Conservation (phyloP, 768 basidiomycete species). For the Hygrocybe punicea region DNA sequence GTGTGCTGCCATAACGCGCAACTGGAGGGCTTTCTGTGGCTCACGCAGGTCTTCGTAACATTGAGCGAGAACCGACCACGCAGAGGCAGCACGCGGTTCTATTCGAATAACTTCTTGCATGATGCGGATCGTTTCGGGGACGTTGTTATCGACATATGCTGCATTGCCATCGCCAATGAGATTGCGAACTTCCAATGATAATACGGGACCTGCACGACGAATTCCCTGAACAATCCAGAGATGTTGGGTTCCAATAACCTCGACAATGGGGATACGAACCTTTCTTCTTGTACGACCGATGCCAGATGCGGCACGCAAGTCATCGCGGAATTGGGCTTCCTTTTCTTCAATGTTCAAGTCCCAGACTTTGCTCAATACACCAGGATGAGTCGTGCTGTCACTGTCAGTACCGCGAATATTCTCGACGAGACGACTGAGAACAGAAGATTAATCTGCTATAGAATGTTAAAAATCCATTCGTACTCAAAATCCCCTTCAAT, state of each 20-base stretch:
- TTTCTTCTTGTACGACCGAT: conserved; percentile 56
- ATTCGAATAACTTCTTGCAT: conserved; percentile 93
- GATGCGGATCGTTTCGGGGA: conserved; percentile 65
- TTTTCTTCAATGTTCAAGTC: conserved; percentile 67
- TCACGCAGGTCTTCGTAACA: conserved; percentile 76
- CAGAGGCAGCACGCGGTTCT: conserved; percentile 77
- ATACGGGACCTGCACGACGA: conserved; percentile 45
- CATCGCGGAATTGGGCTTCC: conserved; percentile 68
- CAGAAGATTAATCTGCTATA: conserved; percentile 2
- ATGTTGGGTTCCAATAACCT: not conserved
- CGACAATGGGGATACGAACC: conserved; percentile 32
- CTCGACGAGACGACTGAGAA: conserved; percentile 59
- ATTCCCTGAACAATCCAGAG: conserved; percentile 38
- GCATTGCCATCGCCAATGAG: conserved; percentile 86
- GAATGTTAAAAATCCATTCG: conserved; percentile 11
- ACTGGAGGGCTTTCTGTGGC: conserved; percentile 67
- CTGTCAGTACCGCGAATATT: conserved; percentile 57
- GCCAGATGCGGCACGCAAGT: conserved; percentile 70
- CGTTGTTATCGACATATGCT: conserved; percentile 71
- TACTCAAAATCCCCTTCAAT: conserved; percentile 63
- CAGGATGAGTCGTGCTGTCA: conserved; percentile 40
- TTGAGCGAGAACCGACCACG: conserved; percentile 86
- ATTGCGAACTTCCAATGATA: conserved; percentile 68
- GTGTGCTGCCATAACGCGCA: conserved; percentile 89
- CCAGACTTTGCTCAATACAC: conserved; percentile 64